Evolutionary conservation across 352 stramenopile species (phyloP).

Genomic region (Thalassiosira livingstoniorum): DNA sequence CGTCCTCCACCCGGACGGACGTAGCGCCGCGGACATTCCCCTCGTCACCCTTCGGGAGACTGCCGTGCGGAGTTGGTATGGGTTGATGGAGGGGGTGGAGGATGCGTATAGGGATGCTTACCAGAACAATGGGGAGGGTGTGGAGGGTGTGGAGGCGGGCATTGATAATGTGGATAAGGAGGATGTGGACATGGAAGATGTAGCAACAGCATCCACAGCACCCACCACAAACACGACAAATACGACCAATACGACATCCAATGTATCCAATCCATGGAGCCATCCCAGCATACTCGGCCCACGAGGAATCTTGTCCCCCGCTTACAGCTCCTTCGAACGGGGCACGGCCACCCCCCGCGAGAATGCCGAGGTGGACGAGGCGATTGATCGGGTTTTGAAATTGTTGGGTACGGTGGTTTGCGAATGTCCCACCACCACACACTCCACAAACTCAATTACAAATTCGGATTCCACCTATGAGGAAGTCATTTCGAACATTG

Average conservation of each 20-base stretch:
- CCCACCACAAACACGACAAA: too few relatives aligned
- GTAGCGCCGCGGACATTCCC: slow-evolving; percentile 68
- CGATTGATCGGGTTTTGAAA: slow-evolving; percentile 57
- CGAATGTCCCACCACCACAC: slow-evolving; percentile 18
- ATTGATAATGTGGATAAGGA: too few relatives aligned
- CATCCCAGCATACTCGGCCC: too few relatives aligned
- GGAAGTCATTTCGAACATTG: too few relatives aligned
- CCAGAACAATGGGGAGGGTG: too few relatives aligned
- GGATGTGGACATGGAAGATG: too few relatives aligned
- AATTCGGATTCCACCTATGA: slow-evolving; percentile 5
- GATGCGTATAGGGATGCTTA: neutral
- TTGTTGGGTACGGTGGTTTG: slow-evolving; percentile 48
- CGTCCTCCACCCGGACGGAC: slow-evolving; percentile 74
- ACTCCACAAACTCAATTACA: too few relatives aligned
- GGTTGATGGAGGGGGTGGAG: slow-evolving; percentile 17
- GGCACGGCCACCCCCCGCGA: slow-evolving; percentile 50
- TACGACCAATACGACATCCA: too few relatives aligned
- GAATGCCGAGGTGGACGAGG: slow-evolving; percentile 66
- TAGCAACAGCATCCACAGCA: too few relatives aligned
- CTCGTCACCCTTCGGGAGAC: slow-evolving; percentile 68
- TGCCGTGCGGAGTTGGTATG: slow-evolving; percentile 53
- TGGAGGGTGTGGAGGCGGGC: too few relatives aligned
- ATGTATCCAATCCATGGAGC: too few relatives aligned
- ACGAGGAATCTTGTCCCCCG: slow-evolving; percentile 22
- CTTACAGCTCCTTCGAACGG: slow-evolving; percentile 56